Base-by-base conservation (phyloP, 257 asterid species). In the Jasminum sambac region DNA sequence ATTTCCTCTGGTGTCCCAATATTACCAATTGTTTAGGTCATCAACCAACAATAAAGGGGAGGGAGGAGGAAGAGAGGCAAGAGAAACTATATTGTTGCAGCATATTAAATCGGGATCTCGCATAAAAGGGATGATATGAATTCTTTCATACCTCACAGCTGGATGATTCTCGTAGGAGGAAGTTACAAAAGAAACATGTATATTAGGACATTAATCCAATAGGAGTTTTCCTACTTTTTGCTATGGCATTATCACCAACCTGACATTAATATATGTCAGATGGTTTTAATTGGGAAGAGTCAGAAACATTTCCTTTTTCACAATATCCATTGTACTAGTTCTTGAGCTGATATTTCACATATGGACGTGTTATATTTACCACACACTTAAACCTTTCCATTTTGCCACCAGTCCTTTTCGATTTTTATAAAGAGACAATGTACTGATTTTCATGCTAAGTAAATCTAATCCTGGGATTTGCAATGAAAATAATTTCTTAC, bases 211-310 rank as follows among this genome's bases (percentile, higher is more conserved):
- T 55, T 11, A 24, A 17, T 24, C 59, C 36, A 21, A 55, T 9
- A 23, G 62, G 34, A 55, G 34, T 19, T 55, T 21, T 50, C 23
- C 34, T 30, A 55, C 34, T 55, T 55, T 55, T 55, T 55, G 30
- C 8, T 5, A 14, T 55, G 62, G 30, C 36, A 3, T 55, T 55
- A 11, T 23, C 62, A 23, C 13, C 62, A 23, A 23, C 14, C 16
- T 55, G 36, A 73, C 65, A 70, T 66, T 57, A 61, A 8, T 24
- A n/a, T 55, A 59, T 70, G 62, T 21, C 61, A 63, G 61, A 34
- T 50, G 44, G 58, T 62, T 71, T 21, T 38, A 41, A 66, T 25
- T 21, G 40, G 17, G 71, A 66, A 42, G 3, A 24, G 1, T 30
- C 36, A 30, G 36, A 30, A 30, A 30, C 36, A 30, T 30, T 30